A percentile compares a stretch with the other conserved stretches of the same genome.
Evolutionary conservation across 495 filamentous ascomycete genomes (phyloP).

Genomic region (Aspergillus sparsus): DNA sequence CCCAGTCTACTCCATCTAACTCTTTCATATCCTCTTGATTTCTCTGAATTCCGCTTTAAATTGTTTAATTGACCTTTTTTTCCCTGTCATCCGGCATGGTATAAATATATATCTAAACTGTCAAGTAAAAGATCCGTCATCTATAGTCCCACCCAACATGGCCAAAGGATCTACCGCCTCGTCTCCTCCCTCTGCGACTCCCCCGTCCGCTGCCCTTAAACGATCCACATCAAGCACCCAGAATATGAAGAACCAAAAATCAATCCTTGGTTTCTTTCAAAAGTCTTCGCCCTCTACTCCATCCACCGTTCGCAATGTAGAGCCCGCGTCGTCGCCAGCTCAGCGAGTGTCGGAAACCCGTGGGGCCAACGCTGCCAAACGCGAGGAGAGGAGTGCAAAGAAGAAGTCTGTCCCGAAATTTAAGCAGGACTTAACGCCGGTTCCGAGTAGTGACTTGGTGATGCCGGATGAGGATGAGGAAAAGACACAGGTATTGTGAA

Average conservation of each 20-base stretch:
- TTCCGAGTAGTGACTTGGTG: conserved; percentile 73
- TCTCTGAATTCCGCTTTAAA: background rate
- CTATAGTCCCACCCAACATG: conserved; percentile 27
- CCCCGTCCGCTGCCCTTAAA: conserved; percentile 35
- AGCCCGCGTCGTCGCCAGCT: conserved; percentile 45
- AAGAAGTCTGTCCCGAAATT: conserved; percentile 46
- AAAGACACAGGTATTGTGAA: conserved; percentile 26
- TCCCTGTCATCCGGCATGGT: conserved; percentile 5
- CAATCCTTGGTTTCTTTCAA: conserved; percentile 83
- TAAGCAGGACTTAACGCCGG: conserved; percentile 62
- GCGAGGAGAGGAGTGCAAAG: conserved; percentile 30
- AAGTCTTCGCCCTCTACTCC: conserved; percentile 58
- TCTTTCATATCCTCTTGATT: background rate
- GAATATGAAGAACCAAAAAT: conserved; percentile 71
- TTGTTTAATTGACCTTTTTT: conserved; percentile 5
- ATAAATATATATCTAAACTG: background rate
- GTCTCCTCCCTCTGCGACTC: conserved; percentile 42
- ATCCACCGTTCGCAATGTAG: conserved; percentile 32
- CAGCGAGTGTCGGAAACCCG: conserved; percentile 43
- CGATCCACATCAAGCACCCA: conserved; percentile 48
- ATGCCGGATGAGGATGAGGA: conserved; percentile 37
- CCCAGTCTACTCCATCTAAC: conserved; percentile 26
- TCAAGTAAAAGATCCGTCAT: background rate
- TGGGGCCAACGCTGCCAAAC: conserved; percentile 25
- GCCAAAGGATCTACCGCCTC: conserved; percentile 41